Base-by-base conservation (phyloP, 108 stramenopile species). In the Stephanodiscus triporus region DNA sequence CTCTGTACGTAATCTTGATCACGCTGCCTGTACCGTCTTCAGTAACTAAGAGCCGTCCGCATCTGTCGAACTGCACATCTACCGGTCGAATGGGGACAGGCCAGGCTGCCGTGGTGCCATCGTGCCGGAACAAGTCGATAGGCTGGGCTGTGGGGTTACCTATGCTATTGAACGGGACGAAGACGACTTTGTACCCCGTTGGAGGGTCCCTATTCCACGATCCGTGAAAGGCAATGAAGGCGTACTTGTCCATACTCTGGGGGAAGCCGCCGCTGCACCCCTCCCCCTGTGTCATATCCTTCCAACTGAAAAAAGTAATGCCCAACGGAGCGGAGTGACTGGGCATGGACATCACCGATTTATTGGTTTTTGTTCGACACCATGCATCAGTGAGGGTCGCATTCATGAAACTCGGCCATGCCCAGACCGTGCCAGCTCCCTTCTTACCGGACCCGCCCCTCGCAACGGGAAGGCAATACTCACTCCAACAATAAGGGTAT, bases 401-500 rank as follows among this genome's bases (percentile, higher is more conserved):
- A 16, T 57, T 45, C 6, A 80, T 60, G 61, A 84, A 88, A 36
- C 30, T 65, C 14, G 91, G 87, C 91, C 89, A 92, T 38, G 89
- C 91, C 91, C 91, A 92, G 17, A 68, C 61, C 0, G 88, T 88
- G 45, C 84, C 86, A 38, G 64, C 73, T 45, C 82, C 82, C 42
- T 78, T 76, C 24, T 62, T 66, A 37, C 63, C 73, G 7, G 86
- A 81, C 26, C 72, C 77, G 63, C 86, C 87, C 36, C 38, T 37
- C 30, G 37, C 59, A 5, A 38, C 14, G 7, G 84, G 66, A 56
- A 92, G 63, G 45, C 74, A 66, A 63, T 78, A 92, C 74, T 92
- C 91, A 9, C 84, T 88, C 78, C 83, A 92, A 68, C 91, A 92
- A 45, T 84, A 88, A 10, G 91, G 91, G 67, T 90, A 90, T 34